Base-by-base conservation (phyloP, 495 filamentous ascomycete genomes). In the Xylaria bambusicola region DNA sequence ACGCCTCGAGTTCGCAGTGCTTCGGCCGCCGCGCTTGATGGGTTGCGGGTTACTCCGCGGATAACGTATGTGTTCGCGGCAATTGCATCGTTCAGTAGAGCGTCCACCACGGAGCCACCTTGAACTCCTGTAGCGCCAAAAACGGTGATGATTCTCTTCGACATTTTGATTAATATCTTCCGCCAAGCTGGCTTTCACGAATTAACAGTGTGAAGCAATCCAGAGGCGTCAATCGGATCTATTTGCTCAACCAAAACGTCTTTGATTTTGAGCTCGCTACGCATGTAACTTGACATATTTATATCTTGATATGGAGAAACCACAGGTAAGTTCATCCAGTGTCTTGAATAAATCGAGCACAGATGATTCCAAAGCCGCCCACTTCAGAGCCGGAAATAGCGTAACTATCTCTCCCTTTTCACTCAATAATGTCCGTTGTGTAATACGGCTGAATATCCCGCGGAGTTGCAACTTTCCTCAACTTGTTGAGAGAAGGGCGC, bases 91-190 rank as follows among this genome's bases (percentile, higher is more conserved):
- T 73, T 64, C 10, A 85, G 73, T 40, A 87, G 71, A 31, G 68
- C 63, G 47, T 76, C 68, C 46, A 86, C 73, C 17, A 87, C 80
- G 10, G 81, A 84, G 10, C 78, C 75, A 46, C 86, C 86, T 65
- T 88, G 86, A 42, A 75, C 75, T 58, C 86, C 84, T 23, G 86
- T 88, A 6, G 82, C 81, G 33, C 84, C 84, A 67, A 87, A 84
- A 24, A 89, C 72, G 29, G 80, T 79, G 67, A 87, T 68, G 62
- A 83, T 6, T 15, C 12, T 49, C 29, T 33, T 49, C 10, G n/a
- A 12, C 47, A 49, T 49, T 20, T 33, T 6, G 2, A 35, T 12
- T 13, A 24, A 45, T 24, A 7, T 7, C 12, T 47, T 12, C 18
- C 2, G 17, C n/a, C 26, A 3, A 5, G 23, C 12, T 27, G 23